Evolutionary conservation across 140 eudicot genomes (phyloP).

Genomic region (Flaveria floridana): DNA sequence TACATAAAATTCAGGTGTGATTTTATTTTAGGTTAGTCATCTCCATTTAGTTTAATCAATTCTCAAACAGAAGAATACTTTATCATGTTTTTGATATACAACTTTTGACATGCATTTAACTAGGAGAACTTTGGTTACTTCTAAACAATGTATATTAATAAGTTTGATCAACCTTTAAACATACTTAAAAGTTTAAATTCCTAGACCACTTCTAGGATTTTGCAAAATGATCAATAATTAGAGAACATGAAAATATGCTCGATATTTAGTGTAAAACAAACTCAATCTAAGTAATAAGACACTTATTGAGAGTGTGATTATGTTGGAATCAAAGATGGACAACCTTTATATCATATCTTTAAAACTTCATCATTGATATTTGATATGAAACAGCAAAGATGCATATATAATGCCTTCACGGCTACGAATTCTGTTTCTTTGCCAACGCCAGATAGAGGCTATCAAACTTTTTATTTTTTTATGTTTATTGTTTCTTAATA

Average conservation of each 20-base stretch:
- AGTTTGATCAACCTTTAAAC: not conserved
- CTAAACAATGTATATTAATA: not conserved
- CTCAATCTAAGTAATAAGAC: not conserved
- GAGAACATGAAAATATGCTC: conserved; percentile 24
- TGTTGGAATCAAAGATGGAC: conserved; percentile 38
- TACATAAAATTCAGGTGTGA: too few relatives aligned
- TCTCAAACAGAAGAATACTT: not conserved
- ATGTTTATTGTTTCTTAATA: not conserved
- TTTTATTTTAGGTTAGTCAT: too few relatives aligned
- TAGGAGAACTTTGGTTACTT: not conserved
- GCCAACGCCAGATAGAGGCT: not conserved
- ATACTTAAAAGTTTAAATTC: not conserved
- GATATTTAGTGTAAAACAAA: conserved; percentile 7
- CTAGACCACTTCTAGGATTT: not conserved
- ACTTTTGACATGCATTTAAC: not conserved
- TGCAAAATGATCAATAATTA: not conserved
- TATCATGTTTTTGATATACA: not conserved
- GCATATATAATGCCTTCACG: conserved; percentile 34
- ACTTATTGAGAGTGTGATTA: conserved; percentile 4
- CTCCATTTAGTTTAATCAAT: not conserved
- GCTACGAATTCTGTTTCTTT: conserved; percentile 28
- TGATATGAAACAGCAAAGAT: conserved; percentile 32
- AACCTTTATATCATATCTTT: conserved; percentile 41
- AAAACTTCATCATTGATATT: conserved; percentile 33
- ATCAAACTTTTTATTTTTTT: not conserved